Evolutionary conservation across 345 rosid genomes (phyloP).

Genomic region (Garcia nutans): DNA sequence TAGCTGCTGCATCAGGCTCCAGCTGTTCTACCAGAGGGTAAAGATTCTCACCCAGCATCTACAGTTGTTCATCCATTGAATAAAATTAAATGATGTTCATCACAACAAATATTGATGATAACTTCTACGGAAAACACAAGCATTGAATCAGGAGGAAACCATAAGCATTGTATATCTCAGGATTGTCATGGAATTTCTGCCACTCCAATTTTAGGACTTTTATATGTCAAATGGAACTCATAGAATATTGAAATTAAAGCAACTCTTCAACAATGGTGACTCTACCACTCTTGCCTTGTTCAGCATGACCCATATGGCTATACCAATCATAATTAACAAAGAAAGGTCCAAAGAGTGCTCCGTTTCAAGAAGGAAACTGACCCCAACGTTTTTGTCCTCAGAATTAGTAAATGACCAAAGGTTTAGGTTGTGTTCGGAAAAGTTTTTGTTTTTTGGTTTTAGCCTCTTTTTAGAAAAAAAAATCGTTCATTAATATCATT

Average conservation of each 20-base stretch:
- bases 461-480: too few species aligned
- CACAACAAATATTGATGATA: neutral
- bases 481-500: too few species aligned
- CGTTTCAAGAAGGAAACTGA: neutral
- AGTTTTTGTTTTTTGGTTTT: too few species aligned
- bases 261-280: neutral
- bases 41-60: conserved; percentile 96
- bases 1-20: conserved; percentile 85
- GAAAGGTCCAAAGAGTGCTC: neutral
- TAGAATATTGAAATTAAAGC: neutral
- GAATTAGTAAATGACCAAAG: neutral
- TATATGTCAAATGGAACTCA: too few species aligned
- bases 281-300: neutral
- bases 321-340: neutral
- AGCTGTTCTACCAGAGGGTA: conserved; percentile 92
- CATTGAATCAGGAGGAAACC: too few species aligned
- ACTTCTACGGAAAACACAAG: neutral
- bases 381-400: neutral
- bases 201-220: too few species aligned
- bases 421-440: too few species aligned
- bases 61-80: conserved; percentile 10
- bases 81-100: neutral
- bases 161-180: neutral
- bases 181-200: neutral
- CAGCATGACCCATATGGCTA: neutral